Percentiles rank a stretch among this genome's conserved stretches.
phyloP scores from a whole-genome alignment of 257 asterid species.

The Solanum chiquidenum region DNA sequence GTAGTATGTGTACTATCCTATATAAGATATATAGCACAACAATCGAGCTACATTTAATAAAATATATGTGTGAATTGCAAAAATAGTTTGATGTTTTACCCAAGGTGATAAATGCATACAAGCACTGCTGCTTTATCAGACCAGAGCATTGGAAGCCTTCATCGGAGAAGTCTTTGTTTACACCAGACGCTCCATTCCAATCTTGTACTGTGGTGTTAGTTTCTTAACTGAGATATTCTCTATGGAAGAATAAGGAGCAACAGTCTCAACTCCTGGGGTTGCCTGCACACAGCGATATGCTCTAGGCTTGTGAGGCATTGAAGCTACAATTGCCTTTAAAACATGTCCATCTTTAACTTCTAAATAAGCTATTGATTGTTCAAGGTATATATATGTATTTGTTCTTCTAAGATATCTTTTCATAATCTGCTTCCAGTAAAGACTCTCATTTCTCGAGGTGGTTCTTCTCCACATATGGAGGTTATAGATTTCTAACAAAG shows the following conservation, averaged over 20 bases:
- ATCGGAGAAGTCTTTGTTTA: constrained; percentile 53
- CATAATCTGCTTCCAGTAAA: constrained; percentile 9
- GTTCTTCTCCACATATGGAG: constrained; percentile 2
- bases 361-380: constrained; percentile 53
- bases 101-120: constrained; percentile 75
- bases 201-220: constrained; percentile 55
- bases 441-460: constrained; percentile 29
- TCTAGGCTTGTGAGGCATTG: constrained; percentile 53
- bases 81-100: constrained; percentile 21
- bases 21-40: not conserved
- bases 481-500: too few relatives aligned
- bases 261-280: constrained; percentile 45
- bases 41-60: not conserved
- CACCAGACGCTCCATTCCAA: constrained; percentile 55
- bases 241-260: constrained; percentile 52
- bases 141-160: constrained; percentile 69
- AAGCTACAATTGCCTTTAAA: constrained; percentile 50
- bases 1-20: not conserved
- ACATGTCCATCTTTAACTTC: constrained; percentile 51
- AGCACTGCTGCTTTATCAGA: constrained; percentile 53
- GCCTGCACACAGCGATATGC: constrained; percentile 61
- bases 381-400: constrained; percentile 11
- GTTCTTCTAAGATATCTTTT: too few relatives aligned
- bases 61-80: not conserved
- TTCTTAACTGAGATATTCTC: constrained; percentile 55